Base-by-base conservation (phyloP, 768 basidiomycete genomes). In the Lanmaoa pseudosensibilis region DNA sequence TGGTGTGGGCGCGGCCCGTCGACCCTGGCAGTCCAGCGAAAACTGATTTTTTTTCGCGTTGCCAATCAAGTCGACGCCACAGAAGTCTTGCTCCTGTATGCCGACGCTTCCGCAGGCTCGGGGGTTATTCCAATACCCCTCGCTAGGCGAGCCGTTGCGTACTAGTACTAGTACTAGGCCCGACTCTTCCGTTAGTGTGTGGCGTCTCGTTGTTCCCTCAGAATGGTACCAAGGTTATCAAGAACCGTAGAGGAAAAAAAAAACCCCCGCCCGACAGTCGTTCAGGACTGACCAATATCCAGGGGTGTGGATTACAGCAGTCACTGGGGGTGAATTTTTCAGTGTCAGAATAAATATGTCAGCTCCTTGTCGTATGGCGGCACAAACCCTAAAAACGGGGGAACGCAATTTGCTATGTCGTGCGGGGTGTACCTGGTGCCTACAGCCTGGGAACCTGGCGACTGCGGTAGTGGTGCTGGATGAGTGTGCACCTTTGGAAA, bases 341-440 rank as follows among this genome's bases (percentile, higher is more conserved):
- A 33, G 9, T 36, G 40, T 44, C 36, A 38, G 23, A 38, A 5
- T 12, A 27, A n/a, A 43, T 8, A 1, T 30, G 27, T 30, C 27
- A 30, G 27, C 27, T 30, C 18, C 37, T 27, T 25, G 23, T 27
- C 25, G 7, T 25, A 44, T 44, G 21, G n/a, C 21, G 4, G 5
- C 9, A 44, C 25, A 18, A 18, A 45, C 11, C 25, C 11, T 27
- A 10, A 6, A 23, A 12, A 45, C 10, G 9, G 47, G 8, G 46
- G 34, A 10, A 48, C 16, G 9, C 21, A 37, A 49, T 48, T 49
- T 11, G 10, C 36, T n/a, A 18, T 11, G 41, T 23, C 12, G 36
- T 38, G 40, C 25, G 25, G 39, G 41, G 27, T 13, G 54, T 51
- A 44, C 54, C 41, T 52, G 54, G 49, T 52, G n/a, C 23, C 47